These are phyloP conservation scores for Diophrys sp. DNA, from an alignment of 73 alveolate genomes.

Conservation along the genomic window DNA sequence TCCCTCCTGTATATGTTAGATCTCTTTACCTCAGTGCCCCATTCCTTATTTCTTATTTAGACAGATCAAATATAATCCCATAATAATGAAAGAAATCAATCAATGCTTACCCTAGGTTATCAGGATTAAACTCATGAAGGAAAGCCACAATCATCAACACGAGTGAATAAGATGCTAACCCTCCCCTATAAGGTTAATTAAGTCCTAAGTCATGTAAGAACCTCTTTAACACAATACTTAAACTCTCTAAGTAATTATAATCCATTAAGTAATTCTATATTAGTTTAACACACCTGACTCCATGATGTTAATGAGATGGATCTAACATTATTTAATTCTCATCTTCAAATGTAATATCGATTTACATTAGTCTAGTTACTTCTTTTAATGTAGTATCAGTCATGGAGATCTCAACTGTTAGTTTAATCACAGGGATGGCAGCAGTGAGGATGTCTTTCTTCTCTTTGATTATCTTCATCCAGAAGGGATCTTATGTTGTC, in stretches of 20 bases:
- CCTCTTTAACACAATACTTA: constrained; percentile 30
- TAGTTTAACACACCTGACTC: constrained; percentile 23
- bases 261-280: constrained; percentile 3
- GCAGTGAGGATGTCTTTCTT: neutral
- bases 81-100: constrained; percentile 26
- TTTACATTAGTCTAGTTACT: no score
- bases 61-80: constrained; percentile 38
- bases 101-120: constrained; percentile 9
- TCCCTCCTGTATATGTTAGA: neutral
- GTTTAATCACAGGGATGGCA: neutral
- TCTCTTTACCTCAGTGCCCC: no score
- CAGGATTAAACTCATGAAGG: constrained; percentile 9
- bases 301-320: constrained; percentile 8
- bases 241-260: constrained; percentile 5
- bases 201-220: constrained; percentile 15
- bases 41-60: neutral
- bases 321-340: neutral
- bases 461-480: neutral
- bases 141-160: constrained; percentile 38
- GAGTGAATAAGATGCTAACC: constrained; percentile 33
- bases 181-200: constrained; percentile 43
- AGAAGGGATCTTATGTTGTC: neutral
- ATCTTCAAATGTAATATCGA: neutral
- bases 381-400: neutral
- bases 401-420: neutral